Percentiles rank a stretch among this genome's conserved stretches.
These are phyloP conservation scores for Linaria vulgaris DNA, from an alignment of 257 asterid species.

Conservation along the genomic window DNA sequence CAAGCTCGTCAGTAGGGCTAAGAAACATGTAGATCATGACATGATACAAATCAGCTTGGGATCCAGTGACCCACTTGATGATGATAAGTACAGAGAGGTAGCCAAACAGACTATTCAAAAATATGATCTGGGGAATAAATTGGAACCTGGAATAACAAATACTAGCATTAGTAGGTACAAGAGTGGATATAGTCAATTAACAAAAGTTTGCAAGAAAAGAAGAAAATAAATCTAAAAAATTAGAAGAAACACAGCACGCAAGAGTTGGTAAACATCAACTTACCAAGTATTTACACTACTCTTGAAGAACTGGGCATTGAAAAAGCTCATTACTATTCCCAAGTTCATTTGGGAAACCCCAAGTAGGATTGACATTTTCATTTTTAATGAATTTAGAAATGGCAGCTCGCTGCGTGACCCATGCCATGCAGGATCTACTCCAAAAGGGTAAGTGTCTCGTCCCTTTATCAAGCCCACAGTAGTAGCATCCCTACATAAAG, in stretches of 20 bases:
- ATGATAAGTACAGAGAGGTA: conserved; percentile 85
- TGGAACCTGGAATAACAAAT: conserved; percentile 77
- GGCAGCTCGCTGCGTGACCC: conserved; percentile 96
- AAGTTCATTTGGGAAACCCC: conserved; percentile 99
- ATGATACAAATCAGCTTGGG: conserved; percentile 93
- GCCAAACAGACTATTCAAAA: conserved; percentile 85
- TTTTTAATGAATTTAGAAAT: conserved; percentile 87
- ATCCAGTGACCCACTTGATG: conserved; percentile 93
- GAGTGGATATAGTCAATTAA: not conserved
- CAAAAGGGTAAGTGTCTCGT: conserved; percentile 87
- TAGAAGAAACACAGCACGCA: conserved; percentile 6
- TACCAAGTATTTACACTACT: conserved; percentile 79
- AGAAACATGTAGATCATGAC: conserved; percentile 99
- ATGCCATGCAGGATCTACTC: conserved; percentile 98
- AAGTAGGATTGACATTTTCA: conserved; percentile 98
- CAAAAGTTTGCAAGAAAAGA: not conserved
- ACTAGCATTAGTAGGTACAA: conserved; percentile 18
- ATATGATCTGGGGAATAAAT: conserved; percentile 87
- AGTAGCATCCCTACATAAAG: conserved; percentile 70
- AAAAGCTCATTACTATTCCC: conserved; percentile 88
- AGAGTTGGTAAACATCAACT: conserved; percentile 22
- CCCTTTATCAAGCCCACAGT: conserved; percentile 83
- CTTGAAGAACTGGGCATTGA: conserved; percentile 78
- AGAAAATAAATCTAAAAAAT: not conserved
- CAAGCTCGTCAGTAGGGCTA: conserved; percentile 89